Conservation (phyloP, 192 early-diverging fungal genomes). For the Phlyctochytrium bullatum region DNA sequence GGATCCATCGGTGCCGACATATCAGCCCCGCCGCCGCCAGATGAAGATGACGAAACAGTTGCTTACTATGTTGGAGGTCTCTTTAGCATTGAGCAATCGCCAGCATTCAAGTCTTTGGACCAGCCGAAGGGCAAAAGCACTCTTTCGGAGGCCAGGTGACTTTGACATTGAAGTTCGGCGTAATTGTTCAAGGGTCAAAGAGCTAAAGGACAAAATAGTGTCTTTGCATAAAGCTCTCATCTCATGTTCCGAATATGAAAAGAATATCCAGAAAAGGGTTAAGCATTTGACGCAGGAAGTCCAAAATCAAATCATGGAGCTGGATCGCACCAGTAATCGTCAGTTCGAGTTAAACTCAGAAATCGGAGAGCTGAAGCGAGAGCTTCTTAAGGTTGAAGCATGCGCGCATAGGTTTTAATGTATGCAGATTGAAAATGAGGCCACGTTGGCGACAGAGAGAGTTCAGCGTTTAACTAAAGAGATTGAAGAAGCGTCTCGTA, state of each 20-base stretch:
- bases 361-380: constrained; percentile 61
- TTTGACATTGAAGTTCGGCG: background rate
- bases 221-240: constrained; percentile 42
- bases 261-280: constrained; percentile 44
- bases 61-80: constrained; percentile 46
- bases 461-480: constrained; percentile 50
- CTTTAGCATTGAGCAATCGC: constrained; percentile 47
- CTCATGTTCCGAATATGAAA: constrained; percentile 46
- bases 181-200: constrained; percentile 27
- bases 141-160: constrained; percentile 20
- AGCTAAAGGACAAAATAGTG: constrained; percentile 39
- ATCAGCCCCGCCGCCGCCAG: constrained; percentile 9
- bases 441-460: constrained; percentile 47
- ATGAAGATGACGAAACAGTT: constrained; percentile 27
- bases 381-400: constrained; percentile 49
- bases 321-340: constrained; percentile 45
- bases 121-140: constrained; percentile 24
- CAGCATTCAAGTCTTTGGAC: constrained; percentile 43
- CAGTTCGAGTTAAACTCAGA: constrained; percentile 53
- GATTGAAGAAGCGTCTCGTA: constrained; percentile 45
- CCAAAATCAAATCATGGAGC: constrained; percentile 51
- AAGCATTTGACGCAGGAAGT: constrained; percentile 47
- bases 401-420: background rate
- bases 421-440: constrained; percentile 58
- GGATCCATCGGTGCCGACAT: too few species aligned